Evolutionary conservation across 2,329 filamentous ascomycete species (phyloP), one percentile per base, ranked within the genome.

Genomic region (Colletotrichum tanaceti): DNA sequence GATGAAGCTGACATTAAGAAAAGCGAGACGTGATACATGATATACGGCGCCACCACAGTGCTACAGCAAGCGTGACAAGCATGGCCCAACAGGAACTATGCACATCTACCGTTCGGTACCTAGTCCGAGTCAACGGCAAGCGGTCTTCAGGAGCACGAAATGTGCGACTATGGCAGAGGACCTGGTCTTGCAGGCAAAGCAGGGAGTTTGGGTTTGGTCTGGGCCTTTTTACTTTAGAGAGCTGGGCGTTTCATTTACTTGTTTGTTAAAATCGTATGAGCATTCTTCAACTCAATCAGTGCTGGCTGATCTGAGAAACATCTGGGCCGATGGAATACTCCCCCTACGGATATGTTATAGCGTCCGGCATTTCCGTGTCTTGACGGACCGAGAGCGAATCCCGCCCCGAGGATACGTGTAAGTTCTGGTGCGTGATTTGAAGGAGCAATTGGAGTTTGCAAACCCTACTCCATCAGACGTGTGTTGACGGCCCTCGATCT

Each of bases 341-440:
- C 24, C 18, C 7, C 28, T 18, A 16, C 39, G 13, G 18, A 18
- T 58, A 7, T 9, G 32, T 53, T 14, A 24, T 52, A 47, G 54
- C 60, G 47, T 68, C 65, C 65, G 65, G 47, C 46, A 41, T 54
- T 44, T 68, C 60, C 65, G 65, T 53, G 22, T 13, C 46, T 6
- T 18, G 7, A 22, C 13, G 18, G 20, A 32, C 13, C 20, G 24
- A 58, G 54, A 11, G 16, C 35, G 16, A 61, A 44, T 44, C n/a
- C 38, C 13, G 24, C 22, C 11, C 16, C 58, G 32, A 49, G 14
- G 5, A 41, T 20, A 14, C 46, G 32, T 20, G 24, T 46, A 41
- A 28, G 46, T 6, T 11, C 35, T 41, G 28, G 32, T 60, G 28
- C 44, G 35, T 20, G 28, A 50, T 54, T 54, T 9, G 16, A 54